Conservation (phyloP, 176 grass and related monocot genomes). For the Carex pumila region DNA sequence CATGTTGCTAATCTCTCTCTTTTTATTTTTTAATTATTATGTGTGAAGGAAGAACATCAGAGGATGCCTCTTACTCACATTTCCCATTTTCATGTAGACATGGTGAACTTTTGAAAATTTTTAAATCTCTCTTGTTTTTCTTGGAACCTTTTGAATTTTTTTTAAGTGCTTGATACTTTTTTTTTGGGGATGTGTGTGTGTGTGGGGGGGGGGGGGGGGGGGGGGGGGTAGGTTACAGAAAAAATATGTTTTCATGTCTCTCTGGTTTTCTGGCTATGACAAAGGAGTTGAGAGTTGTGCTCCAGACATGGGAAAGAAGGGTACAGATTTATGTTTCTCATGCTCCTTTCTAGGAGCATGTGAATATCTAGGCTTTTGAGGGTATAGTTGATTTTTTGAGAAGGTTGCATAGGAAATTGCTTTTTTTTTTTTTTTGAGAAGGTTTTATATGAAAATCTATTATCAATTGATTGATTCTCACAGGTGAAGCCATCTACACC, state of each 20-base stretch:
- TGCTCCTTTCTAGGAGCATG: background rate
- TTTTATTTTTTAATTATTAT: slow-evolving; percentile 6
- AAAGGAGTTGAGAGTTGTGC: background rate
- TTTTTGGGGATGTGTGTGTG: background rate
- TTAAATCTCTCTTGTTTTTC: background rate
- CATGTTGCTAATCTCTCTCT: background rate
- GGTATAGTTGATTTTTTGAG: background rate
- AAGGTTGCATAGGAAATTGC: background rate
- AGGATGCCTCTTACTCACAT: background rate
- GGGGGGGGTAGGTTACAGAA: background rate
- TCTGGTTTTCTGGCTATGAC: background rate
- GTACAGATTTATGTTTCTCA: background rate
- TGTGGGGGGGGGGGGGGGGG: too few species aligned
- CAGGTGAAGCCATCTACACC: background rate
- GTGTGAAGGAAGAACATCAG: background rate
- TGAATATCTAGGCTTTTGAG: background rate
- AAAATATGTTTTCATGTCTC: background rate
- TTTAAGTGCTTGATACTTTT: background rate
- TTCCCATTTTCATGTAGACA: background rate
- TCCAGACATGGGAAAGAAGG: background rate
- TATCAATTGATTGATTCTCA: background rate
- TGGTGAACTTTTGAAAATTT: background rate
- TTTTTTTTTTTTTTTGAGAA: background rate
- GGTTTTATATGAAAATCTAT: background rate
- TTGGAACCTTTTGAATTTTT: background rate